Conservation (phyloP, 73 alveolate species). For the Stentor roeselii region DNA sequence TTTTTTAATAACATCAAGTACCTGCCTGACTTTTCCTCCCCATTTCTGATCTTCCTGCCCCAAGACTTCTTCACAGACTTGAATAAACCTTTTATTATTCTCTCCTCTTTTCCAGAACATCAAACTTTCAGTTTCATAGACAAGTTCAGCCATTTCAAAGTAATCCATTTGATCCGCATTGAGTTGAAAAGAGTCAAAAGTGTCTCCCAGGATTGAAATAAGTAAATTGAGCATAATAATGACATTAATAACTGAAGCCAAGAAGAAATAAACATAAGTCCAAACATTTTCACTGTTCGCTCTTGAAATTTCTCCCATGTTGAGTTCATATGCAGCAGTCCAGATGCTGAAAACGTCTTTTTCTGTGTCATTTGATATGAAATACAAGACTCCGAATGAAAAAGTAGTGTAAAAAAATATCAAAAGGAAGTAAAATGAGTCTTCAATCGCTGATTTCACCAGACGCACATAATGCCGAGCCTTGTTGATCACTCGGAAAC, state of each 20-base stretch:
- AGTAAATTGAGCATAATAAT: slow-evolving; percentile 1
- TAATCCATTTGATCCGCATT: background rate
- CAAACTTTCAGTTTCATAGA: background rate
- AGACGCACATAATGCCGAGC: background rate
- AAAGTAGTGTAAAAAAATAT: slow-evolving; percentile 8
- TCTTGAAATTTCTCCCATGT: background rate
- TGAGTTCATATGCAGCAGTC: background rate
- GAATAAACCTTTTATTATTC: background rate
- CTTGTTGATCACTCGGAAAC: background rate
- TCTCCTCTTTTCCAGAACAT: background rate
- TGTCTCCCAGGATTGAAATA: background rate
- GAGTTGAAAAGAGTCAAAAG: background rate
- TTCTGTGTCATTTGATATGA: background rate
- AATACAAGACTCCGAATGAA: slow-evolving; percentile 1
- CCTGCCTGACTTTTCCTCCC: too few species aligned
- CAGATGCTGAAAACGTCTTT: background rate
- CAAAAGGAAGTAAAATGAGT: background rate
- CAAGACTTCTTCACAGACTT: background rate
- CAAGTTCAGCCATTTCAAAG: background rate
- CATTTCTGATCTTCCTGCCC: too few species aligned
- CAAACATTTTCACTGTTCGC: background rate
- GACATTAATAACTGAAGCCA: slow-evolving; percentile 22
- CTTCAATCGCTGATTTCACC: background rate
- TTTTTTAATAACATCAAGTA: too few species aligned
- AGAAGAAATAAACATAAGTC: background rate